Evolutionary conservation across 2,329 filamentous ascomycete genomes (phyloP).

Genomic region (Penicillium sp.): DNA sequence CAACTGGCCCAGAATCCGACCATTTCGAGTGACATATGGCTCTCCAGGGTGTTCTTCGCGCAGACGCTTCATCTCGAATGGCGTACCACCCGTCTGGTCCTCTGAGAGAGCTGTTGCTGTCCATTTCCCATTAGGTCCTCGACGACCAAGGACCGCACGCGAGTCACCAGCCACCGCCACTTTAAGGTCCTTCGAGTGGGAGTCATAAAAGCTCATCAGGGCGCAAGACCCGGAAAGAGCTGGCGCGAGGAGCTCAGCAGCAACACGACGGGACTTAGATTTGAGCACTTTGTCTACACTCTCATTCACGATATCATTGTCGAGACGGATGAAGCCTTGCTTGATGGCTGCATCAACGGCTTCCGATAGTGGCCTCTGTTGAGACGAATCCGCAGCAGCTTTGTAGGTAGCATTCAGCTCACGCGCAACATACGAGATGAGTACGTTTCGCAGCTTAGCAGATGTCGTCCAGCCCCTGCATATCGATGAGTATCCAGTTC

Average conservation of each 20-base stretch:
- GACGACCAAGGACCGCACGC: constrained; percentile 83
- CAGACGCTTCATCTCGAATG: constrained; percentile 74
- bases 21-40: constrained; percentile 77
- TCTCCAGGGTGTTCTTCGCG: constrained; percentile 84
- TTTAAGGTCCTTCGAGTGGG: constrained; percentile 74
- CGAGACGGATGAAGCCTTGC: constrained; percentile 77
- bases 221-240: constrained; percentile 96
- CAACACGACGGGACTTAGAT: constrained; percentile 79
- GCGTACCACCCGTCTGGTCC: constrained; percentile 88
- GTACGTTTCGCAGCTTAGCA: constrained; percentile 82
- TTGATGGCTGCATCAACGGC: constrained; percentile 90
- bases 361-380: constrained; percentile 64
- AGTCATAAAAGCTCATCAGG: constrained; percentile 93
- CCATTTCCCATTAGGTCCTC: constrained; percentile 78
- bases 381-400: constrained; percentile 55
- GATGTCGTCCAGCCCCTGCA: constrained; percentile 92
- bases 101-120: constrained; percentile 80
- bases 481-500: constrained; percentile 12
- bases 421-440: constrained; percentile 87
- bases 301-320: constrained; percentile 90
- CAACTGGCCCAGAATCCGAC: constrained; percentile 82
- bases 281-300: constrained; percentile 88
- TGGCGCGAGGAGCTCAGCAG: constrained; percentile 84
- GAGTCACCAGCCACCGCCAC: constrained; percentile 95
- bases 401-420: constrained; percentile 93